Evolutionary conservation across 2,329 filamentous ascomycete genomes (phyloP).

Genomic region (Fusarium succisae): DNA sequence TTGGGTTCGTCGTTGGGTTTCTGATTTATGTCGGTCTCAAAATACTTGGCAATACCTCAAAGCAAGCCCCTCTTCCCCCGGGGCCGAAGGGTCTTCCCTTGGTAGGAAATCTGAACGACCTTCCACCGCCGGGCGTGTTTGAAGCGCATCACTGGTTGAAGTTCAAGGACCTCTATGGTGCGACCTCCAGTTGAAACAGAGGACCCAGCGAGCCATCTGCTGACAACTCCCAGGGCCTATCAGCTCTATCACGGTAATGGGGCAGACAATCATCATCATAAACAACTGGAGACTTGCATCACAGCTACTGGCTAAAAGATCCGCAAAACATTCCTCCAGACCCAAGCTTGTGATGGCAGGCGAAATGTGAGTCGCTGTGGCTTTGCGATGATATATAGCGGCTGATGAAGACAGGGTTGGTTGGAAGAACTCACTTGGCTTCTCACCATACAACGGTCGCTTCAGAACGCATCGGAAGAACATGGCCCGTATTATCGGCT

Average conservation of each 20-base stretch:
- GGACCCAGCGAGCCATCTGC: neutral
- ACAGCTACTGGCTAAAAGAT: conserved; percentile 48
- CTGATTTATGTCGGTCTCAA: neutral
- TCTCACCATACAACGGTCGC: conserved; percentile 49
- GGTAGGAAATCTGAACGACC: conserved; percentile 21
- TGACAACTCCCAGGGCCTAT: neutral
- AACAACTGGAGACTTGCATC: conserved; percentile 49
- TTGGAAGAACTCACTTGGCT: conserved; percentile 47
- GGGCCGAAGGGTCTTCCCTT: conserved; percentile 29
- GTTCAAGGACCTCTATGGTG: conserved; percentile 29
- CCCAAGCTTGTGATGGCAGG: conserved; percentile 22
- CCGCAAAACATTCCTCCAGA: conserved; percentile 15
- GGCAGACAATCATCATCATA: conserved; percentile 53
- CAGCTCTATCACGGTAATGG: conserved; percentile 50
- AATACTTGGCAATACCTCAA: neutral
- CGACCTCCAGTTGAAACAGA: rapidly evolving
- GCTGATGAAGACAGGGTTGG: conserved; percentile 8
- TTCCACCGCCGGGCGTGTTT: conserved; percentile 6
- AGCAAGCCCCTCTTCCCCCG: conserved; percentile 9
- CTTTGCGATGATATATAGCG: neutral
- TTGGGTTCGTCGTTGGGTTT: neutral
- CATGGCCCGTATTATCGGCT: conserved; percentile 56
- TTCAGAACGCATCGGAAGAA: conserved; percentile 56
- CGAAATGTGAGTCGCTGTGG: conserved; percentile 12
- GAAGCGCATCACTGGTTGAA: conserved; percentile 34